Evolutionary conservation across 768 basidiomycete genomes (phyloP), one percentile per base, ranked within the genome.

Genomic region (Clitopilus hobsonii): DNA sequence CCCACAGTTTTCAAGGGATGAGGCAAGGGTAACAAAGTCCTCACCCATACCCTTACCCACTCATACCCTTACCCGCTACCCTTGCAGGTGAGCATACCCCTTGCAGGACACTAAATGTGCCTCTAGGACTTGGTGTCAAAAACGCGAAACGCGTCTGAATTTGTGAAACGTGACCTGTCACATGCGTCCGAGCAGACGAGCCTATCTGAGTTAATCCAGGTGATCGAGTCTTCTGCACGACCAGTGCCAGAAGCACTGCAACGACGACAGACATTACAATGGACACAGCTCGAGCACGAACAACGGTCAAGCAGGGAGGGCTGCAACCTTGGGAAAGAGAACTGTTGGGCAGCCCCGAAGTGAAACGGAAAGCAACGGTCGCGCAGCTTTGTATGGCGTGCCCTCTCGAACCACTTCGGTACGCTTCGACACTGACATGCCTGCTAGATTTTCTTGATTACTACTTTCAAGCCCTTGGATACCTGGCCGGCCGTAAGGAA

Each of bases 381-480:
- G 94, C 95, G 18, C 97, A 99, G 66, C 83, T 99, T 47, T 99
- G 94, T 95, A 67, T 64, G 87, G 77, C 27, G 28, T 38, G 5
- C 36, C n/a, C 32, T 22, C 36, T 51, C 57, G 6, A 52, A 59
- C 59, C 27, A 27, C 18, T 36, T 52, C 32, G 36, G 54, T 18
- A 47, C 32, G 18, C n/a, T 32, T 27, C 55, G 18, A 20, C 45
- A 10, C 25, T 29, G 49, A 57, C n/a, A 20, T 38, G n/a, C 51
- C 26, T 50, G 54, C 45, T 54, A 95, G 94, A 91, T 75, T 98
- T 98, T 73, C 82, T 97, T 51, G 96, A 98, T 71, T 98, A 99
- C 68, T 99, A 99, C 74, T 99, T 99, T 68, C 93, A 98, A 67
- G 81, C 85, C 0, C 80, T 99, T 30, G 93, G 92, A 16, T 98